Evolutionary conservation across 805 yeast genomes (phyloP), one percentile per base, ranked within the genome.

Genomic region (Candida insectorum): DNA sequence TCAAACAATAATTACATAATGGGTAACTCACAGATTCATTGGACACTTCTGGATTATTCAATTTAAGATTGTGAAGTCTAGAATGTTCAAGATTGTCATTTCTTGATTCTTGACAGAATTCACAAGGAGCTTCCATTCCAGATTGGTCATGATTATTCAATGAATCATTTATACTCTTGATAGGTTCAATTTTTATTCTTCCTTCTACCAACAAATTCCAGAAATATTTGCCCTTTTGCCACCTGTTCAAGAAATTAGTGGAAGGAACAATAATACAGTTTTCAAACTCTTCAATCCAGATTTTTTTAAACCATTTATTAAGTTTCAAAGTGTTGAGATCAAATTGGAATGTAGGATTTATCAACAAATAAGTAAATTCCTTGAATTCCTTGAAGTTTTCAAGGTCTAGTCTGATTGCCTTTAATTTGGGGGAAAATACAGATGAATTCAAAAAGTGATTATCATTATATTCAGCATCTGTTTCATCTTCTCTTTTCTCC

Each of bases 51-150:
- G 63, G 50, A 28, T 40, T 69, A 58, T 33, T 74, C 61, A 66
- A 49, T 42, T 78, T 80, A 51, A 89, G 62, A 35, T 74, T 72
- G 53, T 88, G 85, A 43, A 86, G 59, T 42, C 97, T 73, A 2
- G 91, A 81, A 57, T 85, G 88, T 44, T 81, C 84, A 40, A 85
- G 65, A 35, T 76, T 70, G 48, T 79, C 86, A 49, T 73, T 71
- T 40, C 95, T 71, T 9, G 60, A 52, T 56, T 89, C 97, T 5
- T 89, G 91, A 63, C 97, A 91, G 26, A 91, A 65, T 4, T 88
- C 69, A 60, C 97, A 91, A 4, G 88, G 77, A 2, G 77, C 77
- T 31, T 71, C 68, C 15, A 84, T 73, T 0, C 95, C 95, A 12
- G 84, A 79, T 0, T 95, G 81, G 2, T 75, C 48, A 7, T 18